Base-by-base conservation (phyloP, 2,329 filamentous ascomycete species). In the Trichoderma asperellum region DNA sequence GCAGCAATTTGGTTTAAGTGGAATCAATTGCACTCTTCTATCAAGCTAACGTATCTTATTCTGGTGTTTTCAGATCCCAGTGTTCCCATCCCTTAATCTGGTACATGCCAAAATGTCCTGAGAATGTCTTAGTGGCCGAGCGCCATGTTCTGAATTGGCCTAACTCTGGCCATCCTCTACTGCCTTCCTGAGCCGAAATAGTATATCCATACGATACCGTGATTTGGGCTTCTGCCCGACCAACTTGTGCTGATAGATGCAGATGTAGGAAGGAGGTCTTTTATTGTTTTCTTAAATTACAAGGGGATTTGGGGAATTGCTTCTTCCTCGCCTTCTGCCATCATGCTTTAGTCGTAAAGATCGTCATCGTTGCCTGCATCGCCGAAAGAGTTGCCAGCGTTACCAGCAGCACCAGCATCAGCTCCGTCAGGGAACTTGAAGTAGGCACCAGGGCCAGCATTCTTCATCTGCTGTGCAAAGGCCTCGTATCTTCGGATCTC, bases 381-480 rank as follows among this genome's bases (percentile, higher is more conserved):
- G 73, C 94, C 94, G 76, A 96, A 94, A 61, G 88, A 81, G 83
- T 86, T 85, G 74, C 87, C 82, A 72, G 86, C 82, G 83, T 87
- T 79, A 83, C 87, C 75, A 81, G 84, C 80, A 76, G 83, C 76
- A 83, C 87, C 89, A 86, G 91, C 86, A 87, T 92, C 85, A 24
- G 76, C 80, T 24, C 89, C 92, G 71, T 86, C 85, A 37, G 92
- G 95, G 90, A 99, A 99, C 83, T 96, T 94, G 92, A 99, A 99
- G 88, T 96, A 97, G 75, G 93, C 94, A 77, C 94, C 95, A 49
- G 94, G 94, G 63, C 94, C 94, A 70, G 93, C 90, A 80, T 97
- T 97, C 92, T 99, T 99, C 94, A 99, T 96, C 81, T 95, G 95
- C 85, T 98, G 95, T 52, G 95, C 92, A 77, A 99, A 99, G 5